Base-by-base conservation (phyloP, 805 yeast species). In the Kodamaea hsintzibuensis region DNA sequence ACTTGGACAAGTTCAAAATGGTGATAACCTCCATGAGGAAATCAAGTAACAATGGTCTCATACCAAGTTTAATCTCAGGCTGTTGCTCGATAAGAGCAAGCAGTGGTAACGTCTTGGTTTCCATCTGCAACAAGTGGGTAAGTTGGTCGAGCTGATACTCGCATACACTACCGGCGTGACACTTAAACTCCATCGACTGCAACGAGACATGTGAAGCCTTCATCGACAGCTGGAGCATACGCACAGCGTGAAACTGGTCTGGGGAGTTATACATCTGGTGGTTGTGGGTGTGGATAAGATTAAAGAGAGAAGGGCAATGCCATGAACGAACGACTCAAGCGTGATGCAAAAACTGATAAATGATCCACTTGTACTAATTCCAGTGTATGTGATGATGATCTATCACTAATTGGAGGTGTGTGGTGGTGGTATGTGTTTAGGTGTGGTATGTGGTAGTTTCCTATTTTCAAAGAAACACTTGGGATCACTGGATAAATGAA, bases 141-240 rank as follows among this genome's bases (percentile, higher is more conserved):
- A 73, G 64, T 59, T 74, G 74, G 14, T 80, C 82, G 48, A 69
- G 56, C 55, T 76, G 73, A 62, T 83, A 82, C 54, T 79, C 82
- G 45, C 70, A 65, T 10, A 42, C 52, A 3, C 39, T 47, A 2
- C 42, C 49, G 80, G 68, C 12, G 77, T 65, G 14, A 61, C 62
- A 72, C 50, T 71, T 68, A 55, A 73, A 75, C 61, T 82, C 85
- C 73, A 79, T 80, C 49, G 72, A 61, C 49, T 74, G 75, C 44
- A 82, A 62, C 22, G 66, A 66, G 42, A 76, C 67, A 59, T 77
- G 69, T 25, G 76, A 59, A 3, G 83, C 76, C 56, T 70, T 74
- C 51, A 72, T 48, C 27, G 68, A 62, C 30, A 70, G 62, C 52
- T 71, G 67, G 50, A 66, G 56, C 47, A 70, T 58, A 45, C 79